Evolutionary conservation across 2,329 filamentous ascomycete genomes (phyloP), one percentile per base, ranked within the genome.

Genomic region (Epicoccum sorghinum): DNA sequence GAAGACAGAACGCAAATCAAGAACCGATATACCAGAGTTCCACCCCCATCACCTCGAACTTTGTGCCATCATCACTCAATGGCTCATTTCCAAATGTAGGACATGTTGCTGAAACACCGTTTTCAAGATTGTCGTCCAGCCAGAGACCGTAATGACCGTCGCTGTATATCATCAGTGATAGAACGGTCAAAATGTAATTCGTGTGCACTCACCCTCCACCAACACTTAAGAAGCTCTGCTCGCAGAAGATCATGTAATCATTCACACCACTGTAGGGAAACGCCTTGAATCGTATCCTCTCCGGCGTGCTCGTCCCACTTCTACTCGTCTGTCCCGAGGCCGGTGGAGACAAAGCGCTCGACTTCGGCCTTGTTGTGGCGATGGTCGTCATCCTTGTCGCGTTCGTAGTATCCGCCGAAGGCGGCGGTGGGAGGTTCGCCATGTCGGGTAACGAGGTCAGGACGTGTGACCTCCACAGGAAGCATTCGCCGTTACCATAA

Each of bases 181-280:
- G 22, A 7, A n/a, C 7, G 7, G 22, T 29, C 10, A 27, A 2
- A 2, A 14, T 1, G n/a, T 14, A 18, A 7, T 12, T 13, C 14
- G 37, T 12, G 4, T 14, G n/a, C 39, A 43, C 80, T 75, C 67
- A 86, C 77, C 85, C 91, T 50, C 91, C 93, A 9, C 95, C 95
- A 18, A 98, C 83, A 67, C 90, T 95, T 38, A 99, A 76, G 72
- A 90, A 98, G 23, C 87, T 85, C 3, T 86, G 81, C 76, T 98
- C 92, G 76, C 93, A 98, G 68, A 96, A 89, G 63, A 98, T 95
- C 79, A 93, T 91, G 73, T 96, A 99, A 75, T 98, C 95, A 73
- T 99, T 98, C 36, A 96, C 85, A 4, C 95, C 95, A 52, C 90
- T 96, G 70, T 97, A 98, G 0, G 93, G 93, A 67, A 98, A 99